Conservation (phyloP, 352 stramenopile species). For the Phytophthora ohioensis region DNA sequence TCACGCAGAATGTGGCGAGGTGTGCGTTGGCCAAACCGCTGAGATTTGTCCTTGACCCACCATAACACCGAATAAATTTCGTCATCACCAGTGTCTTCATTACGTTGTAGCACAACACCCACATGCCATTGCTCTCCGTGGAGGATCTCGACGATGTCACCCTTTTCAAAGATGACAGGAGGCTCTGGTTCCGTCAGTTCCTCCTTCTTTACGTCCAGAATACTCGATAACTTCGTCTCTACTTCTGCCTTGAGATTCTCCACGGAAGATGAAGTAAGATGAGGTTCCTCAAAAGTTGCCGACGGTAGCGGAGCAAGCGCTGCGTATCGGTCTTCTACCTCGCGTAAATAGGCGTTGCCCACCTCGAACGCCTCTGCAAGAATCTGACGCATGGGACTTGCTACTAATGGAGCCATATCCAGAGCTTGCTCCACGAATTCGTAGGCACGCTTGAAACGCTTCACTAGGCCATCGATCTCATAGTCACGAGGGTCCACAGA, state of each 20-base stretch:
- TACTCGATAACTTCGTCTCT: not conserved
- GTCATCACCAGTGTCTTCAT: slow-evolving; percentile 45
- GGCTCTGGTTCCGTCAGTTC: slow-evolving; percentile 5
- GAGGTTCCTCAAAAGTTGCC: slow-evolving; percentile 20
- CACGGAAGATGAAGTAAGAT: not conserved
- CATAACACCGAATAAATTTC: slow-evolving; percentile 82
- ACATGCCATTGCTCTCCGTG: slow-evolving; percentile 69
- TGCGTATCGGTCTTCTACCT: slow-evolving; percentile 71
- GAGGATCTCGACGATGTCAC: slow-evolving; percentile 72
- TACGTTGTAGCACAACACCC: slow-evolving; percentile 70
- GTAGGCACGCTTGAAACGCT: slow-evolving; percentile 80
- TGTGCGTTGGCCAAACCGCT: slow-evolving; percentile 71
- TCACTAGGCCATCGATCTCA: slow-evolving; percentile 79
- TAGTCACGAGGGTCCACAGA: slow-evolving; percentile 85
- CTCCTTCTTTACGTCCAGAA: not conserved
- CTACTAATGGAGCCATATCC: slow-evolving; percentile 57
- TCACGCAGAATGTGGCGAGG: slow-evolving; percentile 60
- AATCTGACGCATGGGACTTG: slow-evolving; percentile 74
- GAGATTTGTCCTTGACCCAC: slow-evolving; percentile 85
- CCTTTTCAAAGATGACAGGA: slow-evolving; percentile 52
- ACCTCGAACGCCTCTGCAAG: slow-evolving; percentile 70
- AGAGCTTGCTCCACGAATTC: slow-evolving; percentile 64
- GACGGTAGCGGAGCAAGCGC: slow-evolving; percentile 45
- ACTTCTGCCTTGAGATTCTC: slow-evolving; percentile 10
- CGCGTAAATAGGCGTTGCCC: slow-evolving; percentile 55